Percentiles rank a stretch among this genome's conserved stretches.
Evolutionary conservation across 768 basidiomycete species (phyloP).

Genomic region (Auricularia auricula-judae): DNA sequence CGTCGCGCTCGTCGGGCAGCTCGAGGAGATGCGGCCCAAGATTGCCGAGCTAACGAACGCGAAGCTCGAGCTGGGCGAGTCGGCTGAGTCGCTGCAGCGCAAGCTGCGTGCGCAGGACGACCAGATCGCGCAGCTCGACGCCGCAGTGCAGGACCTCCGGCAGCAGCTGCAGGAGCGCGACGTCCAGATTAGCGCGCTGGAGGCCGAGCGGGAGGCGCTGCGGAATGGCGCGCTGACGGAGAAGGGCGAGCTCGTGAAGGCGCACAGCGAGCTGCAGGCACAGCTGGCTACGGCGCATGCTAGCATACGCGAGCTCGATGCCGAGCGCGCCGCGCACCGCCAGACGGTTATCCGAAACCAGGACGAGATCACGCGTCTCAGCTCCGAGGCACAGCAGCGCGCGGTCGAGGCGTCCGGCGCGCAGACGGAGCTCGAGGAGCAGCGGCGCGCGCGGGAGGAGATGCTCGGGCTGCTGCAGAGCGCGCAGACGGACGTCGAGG

Average conservation of each 20-base stretch:
- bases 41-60: slow-evolving; percentile 68
- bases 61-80: slow-evolving; percentile 59
- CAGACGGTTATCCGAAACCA: slow-evolving; percentile 43
- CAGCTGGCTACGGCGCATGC: slow-evolving; percentile 46
- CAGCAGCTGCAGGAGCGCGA: slow-evolving; percentile 3
- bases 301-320: slow-evolving; percentile 48
- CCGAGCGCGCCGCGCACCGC: slow-evolving; percentile 49
- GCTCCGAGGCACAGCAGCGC: slow-evolving; percentile 24
- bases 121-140: slow-evolving; percentile 51
- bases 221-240: slow-evolving; percentile 39
- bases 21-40: slow-evolving; percentile 80
- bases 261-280: slow-evolving; percentile 48
- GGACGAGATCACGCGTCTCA: slow-evolving; percentile 43
- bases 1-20: slow-evolving; percentile 61
- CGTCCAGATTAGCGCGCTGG: slow-evolving; percentile 20
- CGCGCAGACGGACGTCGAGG: slow-evolving; percentile 60
- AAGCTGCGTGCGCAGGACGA: slow-evolving; percentile 44
- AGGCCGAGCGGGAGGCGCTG: slow-evolving; percentile 34
- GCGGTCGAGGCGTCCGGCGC: slow-evolving; percentile 43
- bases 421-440: slow-evolving; percentile 41
- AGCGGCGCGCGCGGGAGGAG: slow-evolving; percentile 40
- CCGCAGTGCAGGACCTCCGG: slow-evolving; percentile 36
- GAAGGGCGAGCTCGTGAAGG: slow-evolving; percentile 48
- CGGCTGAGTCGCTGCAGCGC: slow-evolving; percentile 44
- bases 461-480: slow-evolving; percentile 50